Percentiles rank a stretch among this genome's conserved stretches.
Conservation (phyloP, 1,284 basidiomycete genomes). For the Trametes hirsuta region DNA sequence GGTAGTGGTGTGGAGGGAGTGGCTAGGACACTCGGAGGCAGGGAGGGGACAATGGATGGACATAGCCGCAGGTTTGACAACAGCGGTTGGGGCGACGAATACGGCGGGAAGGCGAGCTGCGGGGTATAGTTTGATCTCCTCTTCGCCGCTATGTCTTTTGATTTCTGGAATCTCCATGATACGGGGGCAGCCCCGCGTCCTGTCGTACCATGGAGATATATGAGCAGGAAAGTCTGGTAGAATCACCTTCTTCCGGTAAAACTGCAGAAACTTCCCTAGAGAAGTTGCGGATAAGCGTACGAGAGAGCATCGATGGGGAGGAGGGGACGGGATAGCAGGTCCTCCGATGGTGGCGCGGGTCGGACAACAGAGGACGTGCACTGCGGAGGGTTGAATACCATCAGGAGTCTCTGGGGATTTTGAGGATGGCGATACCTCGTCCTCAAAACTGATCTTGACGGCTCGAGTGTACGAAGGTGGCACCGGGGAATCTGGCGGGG, state of each 20-base stretch:
- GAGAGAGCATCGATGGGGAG: constrained; percentile 16
- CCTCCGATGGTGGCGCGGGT: background rate
- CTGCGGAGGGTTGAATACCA: background rate
- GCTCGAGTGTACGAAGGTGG: constrained; percentile 20
- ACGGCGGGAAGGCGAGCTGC: constrained; percentile 28
- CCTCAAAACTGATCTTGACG: constrained; percentile 28
- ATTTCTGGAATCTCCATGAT: constrained; percentile 10
- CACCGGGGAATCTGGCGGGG: constrained; percentile 4
- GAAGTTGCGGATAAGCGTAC: constrained; percentile 11
- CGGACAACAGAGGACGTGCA: constrained; percentile 9
- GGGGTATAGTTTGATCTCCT: constrained; percentile 25
- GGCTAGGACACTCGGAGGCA: constrained; percentile 4
- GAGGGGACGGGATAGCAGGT: background rate
- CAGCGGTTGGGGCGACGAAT: constrained; percentile 17
- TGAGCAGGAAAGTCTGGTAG: constrained; percentile 27
- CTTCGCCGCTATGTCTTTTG: constrained; percentile 15
- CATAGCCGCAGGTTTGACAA: constrained; percentile 23
- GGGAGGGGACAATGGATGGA: constrained; percentile 17
- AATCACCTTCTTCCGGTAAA: constrained; percentile 21
- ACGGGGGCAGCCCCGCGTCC: constrained; percentile 18
- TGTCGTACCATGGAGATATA: constrained; percentile 25
- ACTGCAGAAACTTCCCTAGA: constrained; percentile 23
- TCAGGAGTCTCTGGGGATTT: background rate
- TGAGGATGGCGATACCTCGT: background rate
- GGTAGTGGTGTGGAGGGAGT: constrained; percentile 7